Evolutionary conservation across 1,284 basidiomycete genomes (phyloP).

Genomic region (Ceratobasidium sp.): DNA sequence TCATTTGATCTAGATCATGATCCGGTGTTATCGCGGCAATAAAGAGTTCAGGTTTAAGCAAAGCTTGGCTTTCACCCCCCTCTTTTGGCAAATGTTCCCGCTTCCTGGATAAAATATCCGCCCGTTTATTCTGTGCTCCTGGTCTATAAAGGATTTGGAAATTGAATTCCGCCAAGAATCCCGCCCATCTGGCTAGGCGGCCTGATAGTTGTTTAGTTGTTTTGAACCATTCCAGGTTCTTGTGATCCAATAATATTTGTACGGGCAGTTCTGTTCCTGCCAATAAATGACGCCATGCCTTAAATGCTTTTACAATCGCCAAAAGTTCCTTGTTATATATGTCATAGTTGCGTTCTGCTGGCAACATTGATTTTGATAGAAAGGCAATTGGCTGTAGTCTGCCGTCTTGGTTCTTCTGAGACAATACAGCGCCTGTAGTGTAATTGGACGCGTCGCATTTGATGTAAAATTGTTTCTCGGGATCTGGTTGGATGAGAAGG

Average conservation of each 20-base stretch:
- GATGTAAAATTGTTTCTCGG: not conserved
- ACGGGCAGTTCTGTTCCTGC: not conserved
- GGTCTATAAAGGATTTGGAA: too few species aligned
- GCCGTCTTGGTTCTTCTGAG: slow-evolving; percentile 4
- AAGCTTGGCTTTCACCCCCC: too few species aligned
- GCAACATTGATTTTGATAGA: not conserved
- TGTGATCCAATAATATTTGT: not conserved
- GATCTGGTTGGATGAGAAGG: not conserved
- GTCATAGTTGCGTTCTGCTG: not conserved
- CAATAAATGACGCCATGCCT: not conserved
- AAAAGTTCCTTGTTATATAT: slow-evolving; percentile 4
- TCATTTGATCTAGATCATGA: too few species aligned
- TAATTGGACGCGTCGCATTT: slow-evolving; percentile 29
- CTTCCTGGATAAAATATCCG: too few species aligned
- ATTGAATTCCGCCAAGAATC: not conserved
- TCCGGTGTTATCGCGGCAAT: too few species aligned
- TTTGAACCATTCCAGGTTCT: too few species aligned
- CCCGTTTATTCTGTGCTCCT: too few species aligned
- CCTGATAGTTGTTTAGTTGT: slow-evolving; percentile 42
- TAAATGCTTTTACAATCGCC: not conserved
- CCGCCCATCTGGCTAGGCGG: not conserved
- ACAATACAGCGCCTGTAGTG: slow-evolving; percentile 20
- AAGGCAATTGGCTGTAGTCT: slow-evolving; percentile 17
- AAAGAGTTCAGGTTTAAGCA: too few species aligned
- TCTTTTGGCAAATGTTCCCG: too few species aligned